Evolutionary conservation across 1,139 yeast species (phyloP), one percentile per base, ranked within the genome.

Genomic region (Williopsis jadinii): DNA sequence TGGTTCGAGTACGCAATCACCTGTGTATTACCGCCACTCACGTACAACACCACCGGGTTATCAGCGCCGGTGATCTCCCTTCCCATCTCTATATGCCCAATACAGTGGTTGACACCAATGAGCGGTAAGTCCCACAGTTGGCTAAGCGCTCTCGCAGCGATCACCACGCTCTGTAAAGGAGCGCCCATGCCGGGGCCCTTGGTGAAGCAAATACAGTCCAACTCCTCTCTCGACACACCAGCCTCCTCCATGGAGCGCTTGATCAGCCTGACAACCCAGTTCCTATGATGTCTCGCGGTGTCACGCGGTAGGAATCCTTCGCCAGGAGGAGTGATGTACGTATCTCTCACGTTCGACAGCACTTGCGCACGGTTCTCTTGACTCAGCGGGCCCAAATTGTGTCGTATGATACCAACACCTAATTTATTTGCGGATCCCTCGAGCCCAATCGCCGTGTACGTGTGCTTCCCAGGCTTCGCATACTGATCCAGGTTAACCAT

Each of bases 161-260:
- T 71, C 2, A 84, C 97, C 32, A 88, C 97, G 48, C 94, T 80
- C 54, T 92, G 96, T 44, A 92, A 67, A 0, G 98, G 99, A 1
- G 97, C 97, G 3, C 98, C 99, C 98, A 92, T 94, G 2, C 99
- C 99, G 0, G 98, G 98, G 5, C 98, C 99, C 62, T 85, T 95
- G 2, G 97, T 92, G 61, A 90, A 92, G 61, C 97, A 88, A 41
- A 92, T 84, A 53, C 95, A 88, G 61, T 90, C 96, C 27, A 92
- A 63, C 40, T 87, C 94, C 2, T 58, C 44, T 27, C 58, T 55
- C 3, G 51, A 42, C n/a, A 87, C 59, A 0, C 65, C 61, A 3
- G 95, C 83, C 35, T 82, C 92, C 3, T 59, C 60, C 41, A 92
- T 59, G 0, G 97, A 85, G 32, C 57, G 58, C 52, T 77, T 80